These are phyloP conservation scores for Backusella circina DNA, from an alignment of 192 early-diverging fungal genomes.

Conservation along the genomic window DNA sequence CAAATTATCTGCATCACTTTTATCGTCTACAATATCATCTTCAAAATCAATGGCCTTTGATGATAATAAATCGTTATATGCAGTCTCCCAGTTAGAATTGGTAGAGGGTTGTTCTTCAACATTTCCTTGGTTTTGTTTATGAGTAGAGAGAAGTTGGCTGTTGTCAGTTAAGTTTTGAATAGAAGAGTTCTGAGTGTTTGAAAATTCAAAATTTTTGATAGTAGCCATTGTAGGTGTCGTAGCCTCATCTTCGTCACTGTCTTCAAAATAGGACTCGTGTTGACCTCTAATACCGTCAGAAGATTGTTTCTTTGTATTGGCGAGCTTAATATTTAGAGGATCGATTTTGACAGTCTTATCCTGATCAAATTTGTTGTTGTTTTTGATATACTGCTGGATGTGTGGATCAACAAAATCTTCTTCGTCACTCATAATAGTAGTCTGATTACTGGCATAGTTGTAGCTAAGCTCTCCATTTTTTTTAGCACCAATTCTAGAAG, in stretches of 20 bases:
- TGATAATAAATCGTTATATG: conserved; percentile 2
- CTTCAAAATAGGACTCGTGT: not conserved
- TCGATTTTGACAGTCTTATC: not conserved
- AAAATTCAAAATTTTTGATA: not conserved
- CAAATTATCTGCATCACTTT: not conserved
- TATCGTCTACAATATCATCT: not conserved
- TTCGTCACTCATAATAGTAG: not conserved
- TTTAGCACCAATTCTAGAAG: not conserved
- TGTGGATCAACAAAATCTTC: not conserved
- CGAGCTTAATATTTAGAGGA: not conserved
- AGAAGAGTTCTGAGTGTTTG: not conserved
- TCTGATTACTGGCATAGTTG: not conserved
- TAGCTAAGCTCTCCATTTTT: not conserved
- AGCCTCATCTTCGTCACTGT: conserved; percentile 7
- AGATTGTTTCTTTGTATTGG: not conserved
- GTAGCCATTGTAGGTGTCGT: conserved; percentile 3
- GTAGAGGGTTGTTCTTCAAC: not conserved
- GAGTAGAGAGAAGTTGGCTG: not conserved
- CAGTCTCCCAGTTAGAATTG: not conserved
- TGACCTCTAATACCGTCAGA: not conserved
- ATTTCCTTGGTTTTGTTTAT: not conserved
- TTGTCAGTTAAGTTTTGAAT: not conserved
- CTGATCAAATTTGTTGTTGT: not conserved
- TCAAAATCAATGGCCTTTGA: not conserved
- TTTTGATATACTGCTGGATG: not conserved